These are phyloP conservation scores for Sequoiadendron giganteum DNA, from an alignment of 75 land plant genomes.

Conservation along the genomic window DNA sequence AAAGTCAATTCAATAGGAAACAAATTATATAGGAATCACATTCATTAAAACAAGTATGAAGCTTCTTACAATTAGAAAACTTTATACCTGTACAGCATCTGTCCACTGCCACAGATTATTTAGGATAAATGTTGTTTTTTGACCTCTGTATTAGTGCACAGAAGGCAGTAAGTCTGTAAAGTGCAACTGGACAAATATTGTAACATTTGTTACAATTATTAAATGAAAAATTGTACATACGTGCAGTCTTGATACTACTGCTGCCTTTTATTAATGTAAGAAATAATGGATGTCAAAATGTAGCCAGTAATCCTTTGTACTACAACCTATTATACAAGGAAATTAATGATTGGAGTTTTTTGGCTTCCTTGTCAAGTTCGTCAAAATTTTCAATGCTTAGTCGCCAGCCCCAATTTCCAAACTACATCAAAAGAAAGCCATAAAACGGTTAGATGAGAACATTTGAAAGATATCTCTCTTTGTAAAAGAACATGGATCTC, in stretches of 20 bases:
- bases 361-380: conserved; percentile 1
- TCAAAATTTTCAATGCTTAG: conserved; percentile 2
- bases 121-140: background rate
- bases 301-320: background rate
- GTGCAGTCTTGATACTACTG: background rate
- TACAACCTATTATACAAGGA: conserved; percentile 9
- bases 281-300: background rate
- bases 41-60: background rate
- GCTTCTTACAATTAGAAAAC: background rate
- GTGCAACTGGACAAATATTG: background rate
- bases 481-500: background rate
- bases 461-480: background rate
- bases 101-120: background rate
- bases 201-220: background rate
- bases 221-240: background rate
- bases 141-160: background rate
- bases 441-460: background rate
- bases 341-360: background rate
- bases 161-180: background rate
- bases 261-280: background rate
- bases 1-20: background rate
- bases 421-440: background rate
- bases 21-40: background rate
- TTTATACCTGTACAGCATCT: background rate
- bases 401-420: conserved; percentile 15